A percentile compares a stretch with the other conserved stretches of the same genome.
Evolutionary conservation across 495 filamentous ascomycete genomes (phyloP).

Genomic region (Penicillium simplicissimum): DNA sequence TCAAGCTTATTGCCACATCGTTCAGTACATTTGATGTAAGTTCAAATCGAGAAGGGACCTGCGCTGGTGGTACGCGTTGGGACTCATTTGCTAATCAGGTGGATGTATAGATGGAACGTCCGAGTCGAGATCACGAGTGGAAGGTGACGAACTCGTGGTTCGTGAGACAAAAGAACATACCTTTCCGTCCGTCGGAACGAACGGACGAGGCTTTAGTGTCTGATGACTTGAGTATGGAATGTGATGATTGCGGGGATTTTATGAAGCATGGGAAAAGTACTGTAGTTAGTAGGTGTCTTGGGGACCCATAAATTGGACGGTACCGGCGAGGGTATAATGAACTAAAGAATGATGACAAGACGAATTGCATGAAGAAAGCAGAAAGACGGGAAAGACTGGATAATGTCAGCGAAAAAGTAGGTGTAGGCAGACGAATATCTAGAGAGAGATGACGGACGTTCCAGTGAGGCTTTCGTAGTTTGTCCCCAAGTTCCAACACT

Average conservation of each 20-base stretch:
- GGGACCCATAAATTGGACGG: not conserved
- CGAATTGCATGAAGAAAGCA: too few species aligned
- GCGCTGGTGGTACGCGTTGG: not conserved
- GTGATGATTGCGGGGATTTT: not conserved
- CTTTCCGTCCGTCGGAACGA: slow-evolving; percentile 15
- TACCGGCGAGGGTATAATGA: not conserved
- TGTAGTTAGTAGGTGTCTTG: not conserved
- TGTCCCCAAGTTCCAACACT: slow-evolving; percentile 5
- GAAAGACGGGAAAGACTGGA: too few species aligned
- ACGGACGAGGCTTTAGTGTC: not conserved
- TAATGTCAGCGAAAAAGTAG: too few species aligned
- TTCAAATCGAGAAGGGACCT: not conserved
- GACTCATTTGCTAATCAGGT: slow-evolving; percentile 7
- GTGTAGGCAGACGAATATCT: too few species aligned
- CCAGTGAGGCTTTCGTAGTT: not conserved
- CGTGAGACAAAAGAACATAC: slow-evolving; percentile 29
- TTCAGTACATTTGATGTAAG: slow-evolving; percentile 64
- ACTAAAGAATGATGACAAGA: too few species aligned
- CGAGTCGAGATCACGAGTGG: slow-evolving; percentile 32
- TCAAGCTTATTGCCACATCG: slow-evolving; percentile 73
- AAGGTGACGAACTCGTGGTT: slow-evolving; percentile 38
- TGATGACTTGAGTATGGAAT: not conserved
- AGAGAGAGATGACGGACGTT: too few species aligned
- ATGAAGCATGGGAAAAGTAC: not conserved
- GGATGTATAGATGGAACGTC: slow-evolving; percentile 28